A percentile compares a stretch with the other conserved stretches of the same genome.
Conservation (phyloP, 352 stramenopile genomes). For the Globisporangium splendens region DNA sequence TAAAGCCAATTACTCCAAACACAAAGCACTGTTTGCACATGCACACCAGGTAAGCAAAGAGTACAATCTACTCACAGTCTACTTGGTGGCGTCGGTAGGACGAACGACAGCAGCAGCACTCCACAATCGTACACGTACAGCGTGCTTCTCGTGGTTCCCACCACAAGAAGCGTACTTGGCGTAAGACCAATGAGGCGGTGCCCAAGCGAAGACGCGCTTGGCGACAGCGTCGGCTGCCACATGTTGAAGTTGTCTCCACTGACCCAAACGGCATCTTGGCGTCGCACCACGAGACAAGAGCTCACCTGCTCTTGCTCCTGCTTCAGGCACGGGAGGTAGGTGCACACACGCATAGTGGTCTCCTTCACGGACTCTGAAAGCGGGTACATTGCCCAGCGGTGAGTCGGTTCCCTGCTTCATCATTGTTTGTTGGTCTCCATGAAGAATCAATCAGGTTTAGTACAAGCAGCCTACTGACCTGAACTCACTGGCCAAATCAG, state of each 20-base stretch:
- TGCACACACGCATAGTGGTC: not conserved
- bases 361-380: not conserved
- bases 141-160: conserved; percentile 41
- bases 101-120: conserved; percentile 37
- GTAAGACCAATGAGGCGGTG: conserved; percentile 12
- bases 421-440: not conserved
- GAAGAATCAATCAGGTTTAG: not conserved
- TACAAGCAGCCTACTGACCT: not conserved
- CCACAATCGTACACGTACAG: conserved; percentile 46
- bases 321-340: conserved; percentile 1
- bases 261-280: not conserved
- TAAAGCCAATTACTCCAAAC: conserved; percentile 2
- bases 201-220: not conserved
- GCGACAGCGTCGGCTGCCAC: not conserved
- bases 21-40: not conserved
- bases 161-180: conserved; percentile 29
- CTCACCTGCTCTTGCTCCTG: conserved; percentile 7
- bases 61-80: conserved; percentile 36
- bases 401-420: not conserved
- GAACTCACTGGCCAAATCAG: not conserved
- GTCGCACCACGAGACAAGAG: conserved; percentile 7
- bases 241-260: not conserved
- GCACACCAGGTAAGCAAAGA: not conserved
- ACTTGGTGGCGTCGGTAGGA: conserved; percentile 30
- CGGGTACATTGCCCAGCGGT: conserved; percentile 3